Percentiles rank a stretch among this genome's conserved stretches.
Conservation (phyloP, 2,329 filamentous ascomycete species). For the Xylaria sp. region DNA sequence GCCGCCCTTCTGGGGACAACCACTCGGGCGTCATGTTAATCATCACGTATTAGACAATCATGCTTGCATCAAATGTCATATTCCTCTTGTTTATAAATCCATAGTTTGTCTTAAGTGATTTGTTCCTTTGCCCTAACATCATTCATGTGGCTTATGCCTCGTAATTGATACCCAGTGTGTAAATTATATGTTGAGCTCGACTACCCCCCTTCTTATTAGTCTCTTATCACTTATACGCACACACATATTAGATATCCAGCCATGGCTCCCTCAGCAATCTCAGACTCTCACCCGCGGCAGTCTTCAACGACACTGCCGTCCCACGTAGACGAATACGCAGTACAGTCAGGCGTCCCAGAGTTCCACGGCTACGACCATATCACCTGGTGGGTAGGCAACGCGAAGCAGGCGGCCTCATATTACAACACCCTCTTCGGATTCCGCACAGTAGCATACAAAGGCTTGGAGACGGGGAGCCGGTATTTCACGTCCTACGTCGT, state of each 20-base stretch:
- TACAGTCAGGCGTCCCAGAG: slow-evolving; percentile 62
- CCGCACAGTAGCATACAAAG: slow-evolving; percentile 81
- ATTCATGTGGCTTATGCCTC: neutral
- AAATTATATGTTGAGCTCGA: slow-evolving; percentile 8
- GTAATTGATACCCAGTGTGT: slow-evolving; percentile 15
- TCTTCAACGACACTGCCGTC: slow-evolving; percentile 54
- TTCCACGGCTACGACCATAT: slow-evolving; percentile 93
- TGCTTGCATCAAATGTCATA: slow-evolving; percentile 12
- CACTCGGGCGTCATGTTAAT: slow-evolving; percentile 38
- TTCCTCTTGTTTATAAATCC: slow-evolving; percentile 21
- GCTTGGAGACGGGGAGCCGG: slow-evolving; percentile 87
- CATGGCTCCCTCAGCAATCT: slow-evolving; percentile 71
- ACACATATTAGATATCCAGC: slow-evolving; percentile 42
- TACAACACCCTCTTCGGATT: slow-evolving; percentile 92
- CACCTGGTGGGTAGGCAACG: slow-evolving; percentile 96
- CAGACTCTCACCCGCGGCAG: slow-evolving; percentile 60
- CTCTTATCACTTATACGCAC: neutral
- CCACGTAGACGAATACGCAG: slow-evolving; percentile 64
- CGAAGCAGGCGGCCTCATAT: slow-evolving; percentile 92
- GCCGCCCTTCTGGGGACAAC: slow-evolving; percentile 51
- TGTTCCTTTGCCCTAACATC: neutral
- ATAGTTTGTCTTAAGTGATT: neutral
- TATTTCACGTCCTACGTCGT: slow-evolving; percentile 87
- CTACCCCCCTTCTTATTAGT: neutral
- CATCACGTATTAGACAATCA: slow-evolving; percentile 18